Evolutionary conservation across 805 yeast genomes (phyloP).

Genomic region (Pichia membranifaciens): DNA sequence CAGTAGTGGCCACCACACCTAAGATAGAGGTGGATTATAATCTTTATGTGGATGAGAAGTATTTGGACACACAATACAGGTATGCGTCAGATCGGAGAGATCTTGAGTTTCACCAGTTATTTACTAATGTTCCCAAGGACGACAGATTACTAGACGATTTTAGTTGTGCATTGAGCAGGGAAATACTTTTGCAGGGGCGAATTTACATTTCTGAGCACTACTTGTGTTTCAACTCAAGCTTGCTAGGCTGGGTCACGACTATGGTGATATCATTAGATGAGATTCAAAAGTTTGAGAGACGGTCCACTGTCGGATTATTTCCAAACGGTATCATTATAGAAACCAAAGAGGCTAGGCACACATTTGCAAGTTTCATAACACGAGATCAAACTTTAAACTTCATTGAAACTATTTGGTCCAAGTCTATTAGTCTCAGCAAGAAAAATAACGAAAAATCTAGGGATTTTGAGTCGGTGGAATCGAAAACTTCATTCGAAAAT

Average conservation of each 20-base stretch:
- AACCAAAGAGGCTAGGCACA: slow-evolving; percentile 58
- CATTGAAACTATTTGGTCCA: slow-evolving; percentile 65
- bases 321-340: slow-evolving; percentile 82
- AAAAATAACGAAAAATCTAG: slow-evolving; percentile 23
- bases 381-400: slow-evolving; percentile 73
- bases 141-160: slow-evolving; percentile 82
- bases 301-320: slow-evolving; percentile 79
- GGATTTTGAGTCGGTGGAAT: slow-evolving; percentile 20
- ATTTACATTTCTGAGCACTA: slow-evolving; percentile 72
- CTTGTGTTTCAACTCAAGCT: slow-evolving; percentile 79
- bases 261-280: slow-evolving; percentile 67
- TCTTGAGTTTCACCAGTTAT: slow-evolving; percentile 70
- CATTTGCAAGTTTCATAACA: slow-evolving; percentile 81
- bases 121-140: slow-evolving; percentile 48
- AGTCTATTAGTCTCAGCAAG: slow-evolving; percentile 30
- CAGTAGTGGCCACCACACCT: slow-evolving; percentile 34
- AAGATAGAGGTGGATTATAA: slow-evolving; percentile 41
- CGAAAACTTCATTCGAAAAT: slow-evolving; percentile 14
- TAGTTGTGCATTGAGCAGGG: slow-evolving; percentile 84
- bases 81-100: slow-evolving; percentile 62
- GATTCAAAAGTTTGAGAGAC: slow-evolving; percentile 68
- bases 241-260: slow-evolving; percentile 88
- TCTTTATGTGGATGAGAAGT: slow-evolving; percentile 53
- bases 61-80: slow-evolving; percentile 50
- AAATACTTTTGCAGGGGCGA: slow-evolving; percentile 82